phyloP scores from a whole-genome alignment of 202 grass and related monocot species.

The Panicum virgatum region DNA sequence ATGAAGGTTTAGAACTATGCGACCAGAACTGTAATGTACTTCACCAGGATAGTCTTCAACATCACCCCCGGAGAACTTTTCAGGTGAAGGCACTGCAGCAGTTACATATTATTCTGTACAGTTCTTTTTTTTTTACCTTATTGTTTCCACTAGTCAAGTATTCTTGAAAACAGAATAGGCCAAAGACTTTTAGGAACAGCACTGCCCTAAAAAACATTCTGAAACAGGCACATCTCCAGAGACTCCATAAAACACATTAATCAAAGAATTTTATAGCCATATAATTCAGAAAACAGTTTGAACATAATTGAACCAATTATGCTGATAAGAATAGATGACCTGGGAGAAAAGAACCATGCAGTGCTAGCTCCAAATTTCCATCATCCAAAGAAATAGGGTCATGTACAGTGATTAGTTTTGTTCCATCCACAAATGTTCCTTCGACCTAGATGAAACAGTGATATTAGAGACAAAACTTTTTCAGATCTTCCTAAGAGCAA shows the following conservation, averaged over 20 bases:
- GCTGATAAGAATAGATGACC: conserved; percentile 45
- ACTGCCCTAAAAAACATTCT: not conserved
- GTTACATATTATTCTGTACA: conserved; percentile 14
- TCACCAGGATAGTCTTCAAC: conserved; percentile 70
- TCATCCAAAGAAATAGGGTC: conserved; percentile 79
- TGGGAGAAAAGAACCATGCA: conserved; percentile 91
- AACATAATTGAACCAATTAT: conserved; percentile 21
- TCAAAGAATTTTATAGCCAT: not conserved
- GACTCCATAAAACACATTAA: not conserved
- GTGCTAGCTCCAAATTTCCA: conserved; percentile 87
- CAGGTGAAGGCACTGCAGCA: conserved; percentile 73
- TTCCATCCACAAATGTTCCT: conserved; percentile 92
- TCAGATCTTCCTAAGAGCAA: not conserved
- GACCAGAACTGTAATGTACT: conserved; percentile 47
- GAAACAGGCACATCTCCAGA: not conserved
- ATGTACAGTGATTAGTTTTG: conserved; percentile 90
- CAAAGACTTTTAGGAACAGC: conserved; percentile 15
- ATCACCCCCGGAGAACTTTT: conserved; percentile 64
- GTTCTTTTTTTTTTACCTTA: not conserved
- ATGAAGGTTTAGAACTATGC: conserved; percentile 68
- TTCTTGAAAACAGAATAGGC: not conserved
- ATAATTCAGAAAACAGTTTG: not conserved
- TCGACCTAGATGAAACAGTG: conserved; percentile 66
- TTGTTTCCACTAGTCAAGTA: conserved; percentile 1
- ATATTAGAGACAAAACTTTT: not conserved